A percentile compares a stretch with the other conserved stretches of the same genome.
Conservation (phyloP, 2,329 filamentous ascomycete species). For the Aspergillus hiratsukae region DNA sequence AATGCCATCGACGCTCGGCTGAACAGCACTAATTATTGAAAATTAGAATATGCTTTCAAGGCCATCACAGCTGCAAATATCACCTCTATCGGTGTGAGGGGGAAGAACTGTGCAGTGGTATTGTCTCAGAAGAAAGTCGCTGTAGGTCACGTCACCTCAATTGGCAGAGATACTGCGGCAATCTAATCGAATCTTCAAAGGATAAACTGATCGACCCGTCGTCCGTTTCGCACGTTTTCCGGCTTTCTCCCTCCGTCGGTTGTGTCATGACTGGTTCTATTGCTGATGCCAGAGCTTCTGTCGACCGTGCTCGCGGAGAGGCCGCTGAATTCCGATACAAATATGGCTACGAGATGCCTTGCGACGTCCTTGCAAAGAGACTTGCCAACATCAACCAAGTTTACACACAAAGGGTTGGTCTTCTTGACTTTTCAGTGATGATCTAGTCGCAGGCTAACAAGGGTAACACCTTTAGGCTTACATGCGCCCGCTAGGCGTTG, state of each 20-base stretch:
- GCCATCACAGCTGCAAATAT: constrained; percentile 99
- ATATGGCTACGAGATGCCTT: constrained; percentile 99
- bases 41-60: constrained; percentile 98
- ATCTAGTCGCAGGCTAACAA: neutral
- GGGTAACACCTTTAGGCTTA: constrained; percentile 60
- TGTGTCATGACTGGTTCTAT: constrained; percentile 99
- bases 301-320: constrained; percentile 88
- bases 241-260: constrained; percentile 89
- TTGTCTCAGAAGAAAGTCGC: constrained; percentile 99
- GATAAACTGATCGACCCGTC: constrained; percentile 98
- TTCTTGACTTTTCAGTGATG: constrained; percentile 1
- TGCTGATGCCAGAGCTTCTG: constrained; percentile 89
- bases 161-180: neutral
- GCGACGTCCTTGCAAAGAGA: constrained; percentile 91
- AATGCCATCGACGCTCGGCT: constrained; percentile 22
- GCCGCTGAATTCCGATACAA: constrained; percentile 98
- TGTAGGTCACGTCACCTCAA: constrained; percentile 53
- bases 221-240: constrained; percentile 97
- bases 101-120: constrained; percentile 95
- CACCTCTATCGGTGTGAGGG: constrained; percentile 91
- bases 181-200: constrained; percentile 45
- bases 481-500: constrained; percentile 96
- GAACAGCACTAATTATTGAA: constrained; percentile 21
- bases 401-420: constrained; percentile 86
- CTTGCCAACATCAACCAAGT: constrained; percentile 99